These are phyloP conservation scores for Ustilago hordei DNA, from an alignment of 1,284 basidiomycete species.

Conservation along the genomic window DNA sequence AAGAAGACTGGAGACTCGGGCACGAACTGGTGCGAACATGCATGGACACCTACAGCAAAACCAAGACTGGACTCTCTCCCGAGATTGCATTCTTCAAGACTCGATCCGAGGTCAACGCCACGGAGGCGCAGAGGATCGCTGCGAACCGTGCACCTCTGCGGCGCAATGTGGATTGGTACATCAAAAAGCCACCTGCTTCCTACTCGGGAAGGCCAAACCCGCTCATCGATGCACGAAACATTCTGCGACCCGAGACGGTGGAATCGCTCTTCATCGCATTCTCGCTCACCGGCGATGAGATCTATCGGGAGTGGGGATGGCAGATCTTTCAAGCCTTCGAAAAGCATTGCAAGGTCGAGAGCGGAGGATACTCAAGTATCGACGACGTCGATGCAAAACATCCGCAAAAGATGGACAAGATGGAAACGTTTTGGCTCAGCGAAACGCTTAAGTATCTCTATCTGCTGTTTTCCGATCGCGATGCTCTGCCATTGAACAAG, in stretches of 20 bases:
- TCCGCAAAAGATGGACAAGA: slow-evolving; percentile 81
- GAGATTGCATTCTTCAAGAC: slow-evolving; percentile 69
- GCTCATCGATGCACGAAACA: slow-evolving; percentile 87
- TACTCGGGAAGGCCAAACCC: slow-evolving; percentile 62
- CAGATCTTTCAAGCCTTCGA: slow-evolving; percentile 89
- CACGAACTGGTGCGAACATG: slow-evolving; percentile 86
- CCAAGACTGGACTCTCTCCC: slow-evolving; percentile 76
- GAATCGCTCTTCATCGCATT: slow-evolving; percentile 90
- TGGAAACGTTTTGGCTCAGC: slow-evolving; percentile 83
- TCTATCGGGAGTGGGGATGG: slow-evolving; percentile 89
- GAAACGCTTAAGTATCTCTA: slow-evolving; percentile 97
- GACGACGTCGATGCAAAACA: slow-evolving; percentile 78
- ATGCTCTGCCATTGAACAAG: slow-evolving; percentile 76
- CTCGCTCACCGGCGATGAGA: slow-evolving; percentile 83
- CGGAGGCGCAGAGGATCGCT: slow-evolving; percentile 23
- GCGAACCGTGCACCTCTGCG: slow-evolving; percentile 28
- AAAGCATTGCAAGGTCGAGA: slow-evolving; percentile 79
- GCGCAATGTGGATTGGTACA: slow-evolving; percentile 62
- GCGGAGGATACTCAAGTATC: slow-evolving; percentile 86
- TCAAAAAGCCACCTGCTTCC: slow-evolving; percentile 57
- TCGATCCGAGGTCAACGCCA: slow-evolving; percentile 34
- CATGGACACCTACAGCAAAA: slow-evolving; percentile 82
- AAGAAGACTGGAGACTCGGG: slow-evolving; percentile 83
- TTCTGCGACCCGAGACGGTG: slow-evolving; percentile 88
- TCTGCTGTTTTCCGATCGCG: slow-evolving; percentile 83